These are phyloP conservation scores for Leishmania martiniquensis DNA, from an alignment of 208 protist genomes.

Conservation along the genomic window DNA sequence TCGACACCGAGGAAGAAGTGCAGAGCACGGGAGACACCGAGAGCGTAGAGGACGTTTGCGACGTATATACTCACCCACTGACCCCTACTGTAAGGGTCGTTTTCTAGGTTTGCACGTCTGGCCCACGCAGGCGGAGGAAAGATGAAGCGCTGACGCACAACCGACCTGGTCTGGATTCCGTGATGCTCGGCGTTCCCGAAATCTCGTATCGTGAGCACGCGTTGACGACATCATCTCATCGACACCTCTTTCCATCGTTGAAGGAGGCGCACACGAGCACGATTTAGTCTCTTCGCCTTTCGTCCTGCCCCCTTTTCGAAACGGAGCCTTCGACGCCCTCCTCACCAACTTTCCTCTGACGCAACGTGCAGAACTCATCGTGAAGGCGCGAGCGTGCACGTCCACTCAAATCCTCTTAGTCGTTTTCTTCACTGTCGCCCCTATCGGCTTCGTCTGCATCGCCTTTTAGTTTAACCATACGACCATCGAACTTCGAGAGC, in stretches of 20 bases:
- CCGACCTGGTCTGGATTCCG: neutral
- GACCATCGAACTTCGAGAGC: neutral
- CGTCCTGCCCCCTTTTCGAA: too few relatives aligned
- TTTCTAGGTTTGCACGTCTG: neutral
- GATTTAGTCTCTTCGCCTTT: neutral
- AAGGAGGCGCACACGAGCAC: neutral
- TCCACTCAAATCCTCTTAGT: neutral
- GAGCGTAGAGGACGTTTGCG: neutral
- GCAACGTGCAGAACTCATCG: neutral
- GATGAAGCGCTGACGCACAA: neutral
- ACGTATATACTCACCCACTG: neutral
- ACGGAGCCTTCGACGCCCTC: too few relatives aligned
- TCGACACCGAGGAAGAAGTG: neutral
- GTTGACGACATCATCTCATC: neutral
- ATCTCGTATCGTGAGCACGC: neutral
- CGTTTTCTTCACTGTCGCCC: conserved; percentile 6
- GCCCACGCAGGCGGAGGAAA: neutral
- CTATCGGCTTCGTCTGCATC: neutral
- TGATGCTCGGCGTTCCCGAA: neutral
- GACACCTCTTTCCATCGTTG: neutral
- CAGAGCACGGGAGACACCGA: neutral
- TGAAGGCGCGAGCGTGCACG: neutral
- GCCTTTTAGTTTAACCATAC: conserved; percentile 3
- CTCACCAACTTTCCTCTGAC: neutral
- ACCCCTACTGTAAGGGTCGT: neutral